These are phyloP conservation scores for Pleurotus platypus DNA, from an alignment of 768 basidiomycete species.

Conservation along the genomic window DNA sequence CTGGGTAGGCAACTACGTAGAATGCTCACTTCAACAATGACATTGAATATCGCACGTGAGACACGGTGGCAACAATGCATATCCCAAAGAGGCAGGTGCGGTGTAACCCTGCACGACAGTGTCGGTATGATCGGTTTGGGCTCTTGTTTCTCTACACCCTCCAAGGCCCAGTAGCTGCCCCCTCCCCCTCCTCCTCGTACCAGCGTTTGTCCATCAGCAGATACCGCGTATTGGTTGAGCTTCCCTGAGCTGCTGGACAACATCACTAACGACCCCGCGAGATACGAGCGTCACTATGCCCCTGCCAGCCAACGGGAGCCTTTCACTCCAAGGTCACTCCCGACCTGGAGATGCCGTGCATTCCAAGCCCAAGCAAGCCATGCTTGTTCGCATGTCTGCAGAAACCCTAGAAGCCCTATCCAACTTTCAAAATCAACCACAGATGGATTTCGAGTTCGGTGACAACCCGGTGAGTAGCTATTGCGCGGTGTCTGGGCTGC, in stretches of 20 bases:
- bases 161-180: background rate
- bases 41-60: too few species aligned
- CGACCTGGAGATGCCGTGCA: constrained; percentile 52
- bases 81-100: too few species aligned
- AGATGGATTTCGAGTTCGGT: constrained; percentile 61
- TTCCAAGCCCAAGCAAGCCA: constrained; percentile 65
- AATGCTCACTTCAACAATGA: too few species aligned
- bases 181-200: background rate
- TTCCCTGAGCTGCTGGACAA: background rate
- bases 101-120: background rate
- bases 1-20: too few species aligned
- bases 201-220: background rate
- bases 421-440: constrained; percentile 36
- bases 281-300: constrained; percentile 45
- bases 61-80: too few species aligned
- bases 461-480: constrained; percentile 47
- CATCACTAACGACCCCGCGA: background rate
- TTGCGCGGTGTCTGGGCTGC: background rate
- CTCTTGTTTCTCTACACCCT: constrained; percentile 3
- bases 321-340: constrained; percentile 58
- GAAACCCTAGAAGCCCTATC: constrained; percentile 71
- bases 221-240: background rate
- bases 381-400: constrained; percentile 72
- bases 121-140: constrained; percentile 6
- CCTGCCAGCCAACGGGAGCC: constrained; percentile 49